Evolutionary conservation across 2,329 filamentous ascomycete genomes (phyloP).

Genomic region (Paecilomyces variotii): DNA sequence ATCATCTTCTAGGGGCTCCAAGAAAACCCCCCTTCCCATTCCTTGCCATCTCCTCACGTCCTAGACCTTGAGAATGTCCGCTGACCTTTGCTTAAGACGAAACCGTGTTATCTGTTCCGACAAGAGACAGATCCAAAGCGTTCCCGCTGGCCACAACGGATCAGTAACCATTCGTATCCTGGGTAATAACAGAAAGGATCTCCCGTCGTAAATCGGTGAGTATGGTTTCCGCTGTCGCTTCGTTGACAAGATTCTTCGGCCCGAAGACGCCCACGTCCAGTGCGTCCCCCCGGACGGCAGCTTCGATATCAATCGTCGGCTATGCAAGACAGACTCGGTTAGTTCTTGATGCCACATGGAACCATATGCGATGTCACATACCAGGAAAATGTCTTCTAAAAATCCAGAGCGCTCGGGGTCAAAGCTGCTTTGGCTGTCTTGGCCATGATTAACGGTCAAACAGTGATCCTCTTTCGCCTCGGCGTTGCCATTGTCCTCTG

Average conservation of each 20-base stretch:
- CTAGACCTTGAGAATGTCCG: no score
- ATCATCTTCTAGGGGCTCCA: neutral
- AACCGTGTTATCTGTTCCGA: no score
- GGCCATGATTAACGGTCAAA: neutral
- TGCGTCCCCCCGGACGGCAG: constrained; percentile 39
- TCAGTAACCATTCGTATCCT: neutral
- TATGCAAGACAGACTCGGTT: constrained; percentile 17
- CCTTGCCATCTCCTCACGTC: neutral
- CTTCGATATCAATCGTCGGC: constrained; percentile 50
- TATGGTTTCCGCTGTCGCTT: constrained; percentile 6
- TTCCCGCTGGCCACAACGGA: neutral
- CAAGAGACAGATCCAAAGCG: no score
- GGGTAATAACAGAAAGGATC: constrained; percentile 1
- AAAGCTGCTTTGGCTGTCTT: neutral
- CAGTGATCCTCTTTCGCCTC: neutral
- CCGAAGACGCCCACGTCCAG: constrained; percentile 49
- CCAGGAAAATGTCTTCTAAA: constrained; percentile 10
- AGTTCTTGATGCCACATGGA: constrained; percentile 8
- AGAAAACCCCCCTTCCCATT: neutral
- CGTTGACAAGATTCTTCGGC: constrained; percentile 21
- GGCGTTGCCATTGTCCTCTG: neutral
- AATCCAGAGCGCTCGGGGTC: neutral
- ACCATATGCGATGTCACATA: constrained; percentile 3
- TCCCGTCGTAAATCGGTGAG: constrained; percentile 11
- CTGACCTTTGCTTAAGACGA: no score